Percentiles rank a stretch among this genome's conserved stretches.
Evolutionary conservation across 768 basidiomycete species (phyloP).

Genomic region (Nidularia pulvinata): DNA sequence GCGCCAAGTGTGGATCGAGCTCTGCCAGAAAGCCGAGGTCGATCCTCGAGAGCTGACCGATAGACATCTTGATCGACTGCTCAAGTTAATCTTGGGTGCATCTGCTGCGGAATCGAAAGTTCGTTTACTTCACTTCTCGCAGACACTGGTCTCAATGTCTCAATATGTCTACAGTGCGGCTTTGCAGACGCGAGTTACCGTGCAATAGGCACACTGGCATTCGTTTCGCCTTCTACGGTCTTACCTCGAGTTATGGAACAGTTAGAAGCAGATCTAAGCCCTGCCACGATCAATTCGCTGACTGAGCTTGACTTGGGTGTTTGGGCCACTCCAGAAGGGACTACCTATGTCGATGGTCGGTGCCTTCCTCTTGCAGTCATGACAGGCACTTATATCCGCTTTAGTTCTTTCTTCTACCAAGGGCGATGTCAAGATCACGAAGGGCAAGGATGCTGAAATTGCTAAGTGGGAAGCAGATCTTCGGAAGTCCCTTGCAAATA

Average conservation of each 20-base stretch:
- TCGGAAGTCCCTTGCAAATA: conserved; percentile 80
- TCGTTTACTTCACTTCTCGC: conserved; percentile 3
- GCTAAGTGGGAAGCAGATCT: conserved; percentile 96
- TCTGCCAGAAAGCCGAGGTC: conserved; percentile 65
- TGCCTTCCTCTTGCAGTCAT: conserved; percentile 1
- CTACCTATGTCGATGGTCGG: conserved; percentile 77
- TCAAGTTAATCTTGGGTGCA: conserved; percentile 48
- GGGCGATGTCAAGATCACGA: conserved; percentile 46
- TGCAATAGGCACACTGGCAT: conserved; percentile 75
- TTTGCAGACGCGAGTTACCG: conserved; percentile 71
- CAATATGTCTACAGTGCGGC: conserved; percentile 26
- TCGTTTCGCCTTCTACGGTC: conserved; percentile 71
- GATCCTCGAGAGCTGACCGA: conserved; percentile 69
- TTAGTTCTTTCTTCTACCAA: conserved; percentile 68
- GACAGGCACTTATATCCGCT: background rate
- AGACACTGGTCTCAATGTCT: too few species aligned
- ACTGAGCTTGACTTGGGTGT: conserved; percentile 78
- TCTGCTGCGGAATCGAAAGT: conserved; percentile 50
- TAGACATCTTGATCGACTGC: conserved; percentile 43
- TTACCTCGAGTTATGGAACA: conserved; percentile 74
- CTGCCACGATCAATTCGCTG: conserved; percentile 54
- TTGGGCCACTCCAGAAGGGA: conserved; percentile 87
- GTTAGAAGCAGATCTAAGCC: conserved; percentile 64
- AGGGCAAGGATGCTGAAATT: conserved; percentile 88
- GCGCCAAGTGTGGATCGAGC: conserved; percentile 79